Evolutionary conservation across 257 asterid species (phyloP).

Genomic region (Paraleonurus japonicus): DNA sequence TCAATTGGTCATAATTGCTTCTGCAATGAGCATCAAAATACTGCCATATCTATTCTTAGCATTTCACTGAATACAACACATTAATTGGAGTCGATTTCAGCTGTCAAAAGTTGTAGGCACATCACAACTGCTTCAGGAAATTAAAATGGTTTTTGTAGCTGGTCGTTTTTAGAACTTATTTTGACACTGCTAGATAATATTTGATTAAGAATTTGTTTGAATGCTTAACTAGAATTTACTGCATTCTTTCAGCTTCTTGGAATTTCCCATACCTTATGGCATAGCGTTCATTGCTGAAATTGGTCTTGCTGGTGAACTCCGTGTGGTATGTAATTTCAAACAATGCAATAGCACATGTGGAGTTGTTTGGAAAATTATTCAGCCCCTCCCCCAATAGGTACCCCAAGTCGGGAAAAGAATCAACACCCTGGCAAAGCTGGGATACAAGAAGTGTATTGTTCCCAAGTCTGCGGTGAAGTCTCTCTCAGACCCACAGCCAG

Average conservation of each 20-base stretch:
- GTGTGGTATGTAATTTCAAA: slow-evolving; percentile 47
- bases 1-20: neutral
- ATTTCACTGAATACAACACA: neutral
- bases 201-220: neutral
- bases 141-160: neutral
- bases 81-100: neutral
- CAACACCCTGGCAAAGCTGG: slow-evolving; percentile 71
- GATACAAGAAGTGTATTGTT: slow-evolving; percentile 76
- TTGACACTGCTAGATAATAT: neutral
- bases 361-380: neutral
- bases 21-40: neutral
- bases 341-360: neutral
- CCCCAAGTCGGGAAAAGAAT: slow-evolving; percentile 83
- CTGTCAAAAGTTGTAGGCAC: neutral
- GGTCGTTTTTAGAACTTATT: neutral
- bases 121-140: neutral
- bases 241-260: slow-evolving; percentile 72
- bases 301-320: slow-evolving; percentile 93
- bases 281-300: slow-evolving; percentile 87
- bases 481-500: slow-evolving; percentile 37
- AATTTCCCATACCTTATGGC: slow-evolving; percentile 80
- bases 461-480: slow-evolving; percentile 59
- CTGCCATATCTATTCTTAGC: neutral
- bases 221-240: neutral
- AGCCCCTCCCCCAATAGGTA: slow-evolving; percentile 42